Conservation (phyloP, 441 rosid species). For the Gossypium davidsonii region DNA sequence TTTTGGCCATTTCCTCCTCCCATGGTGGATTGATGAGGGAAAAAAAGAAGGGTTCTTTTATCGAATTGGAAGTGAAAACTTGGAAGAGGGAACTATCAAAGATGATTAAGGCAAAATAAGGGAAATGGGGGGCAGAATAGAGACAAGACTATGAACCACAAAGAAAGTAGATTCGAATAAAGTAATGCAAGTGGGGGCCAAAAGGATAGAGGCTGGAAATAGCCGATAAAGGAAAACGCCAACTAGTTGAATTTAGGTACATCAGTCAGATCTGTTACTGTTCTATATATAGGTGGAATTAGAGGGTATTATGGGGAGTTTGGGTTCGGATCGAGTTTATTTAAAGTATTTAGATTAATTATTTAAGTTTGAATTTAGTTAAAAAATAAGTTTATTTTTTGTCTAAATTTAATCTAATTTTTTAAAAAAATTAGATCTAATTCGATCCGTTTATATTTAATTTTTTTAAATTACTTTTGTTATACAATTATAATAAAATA, state of each 20-base stretch:
- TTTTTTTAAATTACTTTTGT: too few species aligned
- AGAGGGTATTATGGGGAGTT: too few species aligned
- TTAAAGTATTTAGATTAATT: too few species aligned
- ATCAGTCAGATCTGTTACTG: too few species aligned
- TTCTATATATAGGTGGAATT: too few species aligned
- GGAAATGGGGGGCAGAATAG: not conserved
- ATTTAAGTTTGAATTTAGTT: too few species aligned
- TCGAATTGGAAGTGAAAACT: not conserved
- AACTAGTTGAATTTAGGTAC: not conserved
- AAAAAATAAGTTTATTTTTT: too few species aligned
- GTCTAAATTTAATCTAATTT: rapidly evolving
- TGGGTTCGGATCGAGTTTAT: too few species aligned
- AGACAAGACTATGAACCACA: not conserved
- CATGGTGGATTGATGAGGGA: constrained; percentile 20
- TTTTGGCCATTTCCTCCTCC: constrained; percentile 48
- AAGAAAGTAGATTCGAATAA: not conserved
- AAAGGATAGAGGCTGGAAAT: not conserved
- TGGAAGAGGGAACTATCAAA: not conserved
- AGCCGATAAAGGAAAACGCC: not conserved
- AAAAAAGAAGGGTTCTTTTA: not conserved
- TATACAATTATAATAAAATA: too few species aligned
- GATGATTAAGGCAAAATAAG: not conserved
- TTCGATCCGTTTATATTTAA: too few species aligned
- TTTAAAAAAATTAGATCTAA: too few species aligned
- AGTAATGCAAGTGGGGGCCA: not conserved